These are phyloP conservation scores for Aspergillus panamensis DNA, from an alignment of 495 filamentous ascomycete genomes.

Conservation along the genomic window DNA sequence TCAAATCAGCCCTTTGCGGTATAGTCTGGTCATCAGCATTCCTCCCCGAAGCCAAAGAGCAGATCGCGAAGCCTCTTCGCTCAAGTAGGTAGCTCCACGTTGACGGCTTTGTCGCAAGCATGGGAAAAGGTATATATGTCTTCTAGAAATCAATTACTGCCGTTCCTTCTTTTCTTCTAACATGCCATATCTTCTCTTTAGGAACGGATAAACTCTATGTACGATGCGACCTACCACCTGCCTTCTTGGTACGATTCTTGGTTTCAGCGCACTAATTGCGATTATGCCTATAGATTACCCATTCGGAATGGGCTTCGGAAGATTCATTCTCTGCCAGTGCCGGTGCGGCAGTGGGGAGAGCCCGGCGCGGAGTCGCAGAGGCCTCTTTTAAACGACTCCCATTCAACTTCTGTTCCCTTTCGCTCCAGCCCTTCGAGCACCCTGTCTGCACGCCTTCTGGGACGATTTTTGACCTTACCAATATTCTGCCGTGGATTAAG, in stretches of 20 bases:
- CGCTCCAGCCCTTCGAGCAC: slow-evolving; percentile 84
- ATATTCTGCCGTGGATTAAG: slow-evolving; percentile 87
- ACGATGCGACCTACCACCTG: slow-evolving; percentile 24
- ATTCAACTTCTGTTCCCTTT: slow-evolving; percentile 97
- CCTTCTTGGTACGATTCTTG: not conserved
- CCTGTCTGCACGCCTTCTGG: slow-evolving; percentile 78
- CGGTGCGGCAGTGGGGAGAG: slow-evolving; percentile 59
- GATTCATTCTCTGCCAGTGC: slow-evolving; percentile 77
- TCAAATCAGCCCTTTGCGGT: too few relatives aligned
- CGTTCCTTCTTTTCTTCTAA: slow-evolving; percentile 11
- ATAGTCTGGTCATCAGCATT: too few relatives aligned
- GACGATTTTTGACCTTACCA: slow-evolving; percentile 81
- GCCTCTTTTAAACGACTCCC: slow-evolving; percentile 82
- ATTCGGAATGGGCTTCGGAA: slow-evolving; percentile 91
- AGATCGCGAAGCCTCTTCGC: too few relatives aligned
- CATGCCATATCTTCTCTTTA: slow-evolving; percentile 19
- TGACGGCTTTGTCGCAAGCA: slow-evolving; percentile 26
- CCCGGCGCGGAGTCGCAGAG: slow-evolving; percentile 48
- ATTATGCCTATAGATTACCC: slow-evolving; percentile 63
- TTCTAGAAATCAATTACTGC: not conserved
- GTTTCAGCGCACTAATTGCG: slow-evolving; percentile 15
- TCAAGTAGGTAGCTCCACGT: not conserved
- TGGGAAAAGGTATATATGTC: slow-evolving; percentile 59
- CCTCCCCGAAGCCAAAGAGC: too few relatives aligned
- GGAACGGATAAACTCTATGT: slow-evolving; percentile 76